Evolutionary conservation across 2,329 filamentous ascomycete species (phyloP), one percentile per base, ranked within the genome.

Genomic region (Dothiorella sarmentorum): DNA sequence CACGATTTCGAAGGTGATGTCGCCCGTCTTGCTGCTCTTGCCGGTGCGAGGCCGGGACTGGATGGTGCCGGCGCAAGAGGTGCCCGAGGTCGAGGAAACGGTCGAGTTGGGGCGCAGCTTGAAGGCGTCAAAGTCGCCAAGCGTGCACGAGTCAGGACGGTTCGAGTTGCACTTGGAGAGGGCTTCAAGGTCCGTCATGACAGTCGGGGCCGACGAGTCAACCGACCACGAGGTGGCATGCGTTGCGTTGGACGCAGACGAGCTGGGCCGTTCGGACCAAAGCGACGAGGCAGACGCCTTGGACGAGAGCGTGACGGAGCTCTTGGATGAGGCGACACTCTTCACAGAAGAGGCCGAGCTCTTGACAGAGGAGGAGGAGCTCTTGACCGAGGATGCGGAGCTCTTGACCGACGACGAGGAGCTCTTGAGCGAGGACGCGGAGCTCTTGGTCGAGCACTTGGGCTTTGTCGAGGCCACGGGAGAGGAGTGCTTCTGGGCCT

Each of bases 11-110:
- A 53, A 40, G 35, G 49, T 26, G 20, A 53, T 53, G 33, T 53
- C 49, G 49, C 49, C 35, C n/a, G 7, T 20, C 35, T 53, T 53
- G 49, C 49, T 53, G 49, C 35, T 53, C 49, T 53, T 53, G 22
- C 24, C 49, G 9, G 49, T 53, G 15, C n/a, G 33, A 15, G 49
- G 49, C 33, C 49, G 10, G n/a, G 49, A 53, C 24, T 53, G 9
- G 49, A 53, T 53, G 49, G 49, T 53, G 49, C 49, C 49, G n/a
- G 49, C 49, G 49, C 49, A 53, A 4, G 49, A 53, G 3, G 49
- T 29, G 49, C 49, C 49, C n/a, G 49, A 53, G 17, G 15, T 20
- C 15, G 49, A 53, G 4, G 49, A 53, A 35, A 53, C 49, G 49
- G 33, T 53, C 2, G 49, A 53, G 35, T 20, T 18, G 24, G 49